Base-by-base conservation (phyloP, 257 asterid species). In the Nicotiana benthamiana region DNA sequence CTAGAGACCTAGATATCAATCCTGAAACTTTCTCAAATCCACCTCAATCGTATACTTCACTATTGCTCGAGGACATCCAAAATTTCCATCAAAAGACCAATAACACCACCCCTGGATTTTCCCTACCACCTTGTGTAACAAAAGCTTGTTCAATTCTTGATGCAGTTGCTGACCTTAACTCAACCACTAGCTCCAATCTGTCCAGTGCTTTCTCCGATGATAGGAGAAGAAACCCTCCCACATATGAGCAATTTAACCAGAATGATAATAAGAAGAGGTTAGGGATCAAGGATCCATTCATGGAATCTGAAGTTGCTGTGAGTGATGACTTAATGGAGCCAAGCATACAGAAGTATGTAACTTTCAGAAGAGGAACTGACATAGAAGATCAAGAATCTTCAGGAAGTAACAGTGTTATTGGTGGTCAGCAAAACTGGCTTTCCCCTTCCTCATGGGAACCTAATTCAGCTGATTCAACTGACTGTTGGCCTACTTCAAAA, bases 131-230 rank as follows among this genome's bases (percentile, higher is more conserved):
- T 32, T 96, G 99, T 80, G 88, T 96, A 53, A 87, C 93, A 9
- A 96, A 96, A 79, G 99, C 98, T 52, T 86, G 94, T 84, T 92
- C 97, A 30, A 96, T 96, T 75, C 94, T 94, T 52, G 98, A 96
- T 77, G 99, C 99, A 56, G 98, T 96, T 28, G 99, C 98, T 7
- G 98, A 96, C 80, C 95, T 96, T 61, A 96, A 96, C 87, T 96
- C 98, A 83, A 89, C 83, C 88, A 83, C 91, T 5, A 83, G 89
- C 79, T 86, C 97, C 59, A 88, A 83, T 28, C 28, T 86, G 52
- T 82, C 90, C 24, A 81, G 81, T 40, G 80, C 85, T 18, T 64
- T 86, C 75, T 78, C 92, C 0, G 92, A 85, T 40, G 90, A 87
- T 53, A 84, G 83, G 54, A 85, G 79, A 67, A 82, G 87, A 75